Conservation (phyloP, 495 filamentous ascomycete species). For the Aspergillus diversus region DNA sequence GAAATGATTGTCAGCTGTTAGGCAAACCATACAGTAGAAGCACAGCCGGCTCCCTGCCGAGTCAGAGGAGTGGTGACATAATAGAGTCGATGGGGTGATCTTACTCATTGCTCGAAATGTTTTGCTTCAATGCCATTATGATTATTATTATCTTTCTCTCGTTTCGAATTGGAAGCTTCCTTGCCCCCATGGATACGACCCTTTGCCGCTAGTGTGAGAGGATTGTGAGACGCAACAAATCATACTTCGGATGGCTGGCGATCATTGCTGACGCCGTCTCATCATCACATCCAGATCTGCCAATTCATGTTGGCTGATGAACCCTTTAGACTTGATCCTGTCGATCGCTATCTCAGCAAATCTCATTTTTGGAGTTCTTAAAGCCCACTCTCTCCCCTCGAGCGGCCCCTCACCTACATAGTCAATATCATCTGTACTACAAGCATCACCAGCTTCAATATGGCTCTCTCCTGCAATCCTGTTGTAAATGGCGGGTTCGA, state of each 20-base stretch:
- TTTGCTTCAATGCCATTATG: no score
- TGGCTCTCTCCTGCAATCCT: not conserved
- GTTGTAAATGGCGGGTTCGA: not conserved
- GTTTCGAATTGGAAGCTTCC: no score
- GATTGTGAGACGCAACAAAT: not conserved
- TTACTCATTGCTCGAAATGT: no score
- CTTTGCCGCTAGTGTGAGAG: not conserved
- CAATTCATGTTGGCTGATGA: not conserved
- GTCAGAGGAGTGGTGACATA: no score
- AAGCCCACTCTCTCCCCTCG: not conserved
- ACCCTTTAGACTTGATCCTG: not conserved
- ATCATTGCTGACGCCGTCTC: not conserved
- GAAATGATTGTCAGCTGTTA: no score
- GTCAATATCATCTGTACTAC: not conserved
- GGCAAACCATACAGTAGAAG: no score
- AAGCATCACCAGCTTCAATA: not conserved
- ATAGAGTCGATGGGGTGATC: no score
- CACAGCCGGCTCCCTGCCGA: no score
- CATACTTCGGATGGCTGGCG: not conserved
- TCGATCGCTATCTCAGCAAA: not conserved
- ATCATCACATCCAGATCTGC: not conserved
- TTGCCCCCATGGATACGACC: not conserved
- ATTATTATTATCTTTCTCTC: no score
- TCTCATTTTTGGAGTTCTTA: not conserved
- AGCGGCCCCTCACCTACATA: not conserved